Evolutionary conservation across 495 filamentous ascomycete genomes (phyloP).

Genomic region (Daldinia concentrica): DNA sequence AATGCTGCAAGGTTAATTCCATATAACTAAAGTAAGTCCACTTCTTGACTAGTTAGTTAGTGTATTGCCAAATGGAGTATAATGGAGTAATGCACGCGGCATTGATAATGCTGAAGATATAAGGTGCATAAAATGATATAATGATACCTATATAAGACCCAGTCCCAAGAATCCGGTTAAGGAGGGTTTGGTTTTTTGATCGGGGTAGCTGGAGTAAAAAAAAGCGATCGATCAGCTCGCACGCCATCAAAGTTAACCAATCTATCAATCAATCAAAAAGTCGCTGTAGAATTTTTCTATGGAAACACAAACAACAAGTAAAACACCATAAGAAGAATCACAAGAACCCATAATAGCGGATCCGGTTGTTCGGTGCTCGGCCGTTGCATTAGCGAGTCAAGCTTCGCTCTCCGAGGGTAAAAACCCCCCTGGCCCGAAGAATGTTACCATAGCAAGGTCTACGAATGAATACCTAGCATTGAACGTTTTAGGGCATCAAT

Average conservation of each 20-base stretch:
- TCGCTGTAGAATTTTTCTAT: not conserved
- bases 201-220: not conserved
- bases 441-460: slow-evolving; percentile 29
- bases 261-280: not conserved
- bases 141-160: not conserved
- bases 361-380: slow-evolving; percentile 35
- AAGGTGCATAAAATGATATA: not conserved
- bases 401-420: slow-evolving; percentile 33
- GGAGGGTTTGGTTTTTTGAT: slow-evolving; percentile 6
- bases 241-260: not conserved
- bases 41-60: not conserved
- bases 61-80: not conserved
- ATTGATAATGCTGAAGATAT: not conserved
- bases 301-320: slow-evolving; percentile 7
- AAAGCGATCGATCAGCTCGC: not conserved
- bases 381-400: slow-evolving; percentile 14
- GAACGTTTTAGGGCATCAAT: slow-evolving; percentile 4
- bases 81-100: not conserved
- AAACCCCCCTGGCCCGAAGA: slow-evolving; percentile 12
- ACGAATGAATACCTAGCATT: not conserved
- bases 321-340: slow-evolving; percentile 20
- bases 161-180: slow-evolving; percentile 27
- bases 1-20: not conserved
- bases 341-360: slow-evolving; percentile 12
- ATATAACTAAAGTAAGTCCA: not conserved